These are phyloP conservation scores for Arabis hirsuta DNA, from an alignment of 345 rosid genomes.

Conservation along the genomic window DNA sequence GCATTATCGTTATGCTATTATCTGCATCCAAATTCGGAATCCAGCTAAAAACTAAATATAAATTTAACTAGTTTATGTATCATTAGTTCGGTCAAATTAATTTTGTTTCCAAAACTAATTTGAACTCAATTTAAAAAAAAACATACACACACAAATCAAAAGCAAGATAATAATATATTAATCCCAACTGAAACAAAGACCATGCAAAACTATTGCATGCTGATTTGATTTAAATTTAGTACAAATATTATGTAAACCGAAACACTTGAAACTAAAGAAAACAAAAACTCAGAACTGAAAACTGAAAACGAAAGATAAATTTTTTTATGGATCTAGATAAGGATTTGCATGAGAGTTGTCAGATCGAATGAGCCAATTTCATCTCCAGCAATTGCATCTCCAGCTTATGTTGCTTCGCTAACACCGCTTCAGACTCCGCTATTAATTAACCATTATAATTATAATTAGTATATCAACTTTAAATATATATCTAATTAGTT, in stretches of 20 bases:
- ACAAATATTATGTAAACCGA: not conserved
- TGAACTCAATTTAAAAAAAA: too few relatives aligned
- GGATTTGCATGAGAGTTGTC: not conserved
- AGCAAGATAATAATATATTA: not conserved
- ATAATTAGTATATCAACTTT: not conserved
- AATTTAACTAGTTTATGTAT: too few relatives aligned
- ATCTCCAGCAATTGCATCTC: conserved; percentile 29
- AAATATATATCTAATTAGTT: not conserved
- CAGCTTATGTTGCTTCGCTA: not conserved
- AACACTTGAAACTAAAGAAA: conserved; percentile 2
- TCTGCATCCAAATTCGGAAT: too few relatives aligned
- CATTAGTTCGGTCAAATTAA: not conserved
- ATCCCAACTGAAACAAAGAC: not conserved
- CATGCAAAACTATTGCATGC: not conserved
- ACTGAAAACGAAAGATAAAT: too few relatives aligned
- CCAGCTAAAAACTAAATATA: too few relatives aligned
- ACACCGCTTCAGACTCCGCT: not conserved
- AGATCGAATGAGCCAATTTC: not conserved
- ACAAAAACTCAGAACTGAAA: not conserved
- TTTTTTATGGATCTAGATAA: not conserved
- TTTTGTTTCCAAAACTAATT: not conserved
- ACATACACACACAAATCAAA: not conserved
- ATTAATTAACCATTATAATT: not conserved
- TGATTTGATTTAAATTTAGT: not conserved
- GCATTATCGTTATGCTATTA: too few relatives aligned